Evolutionary conservation across 1,284 basidiomycete genomes (phyloP).

Genomic region (Inonotus hispidus): DNA sequence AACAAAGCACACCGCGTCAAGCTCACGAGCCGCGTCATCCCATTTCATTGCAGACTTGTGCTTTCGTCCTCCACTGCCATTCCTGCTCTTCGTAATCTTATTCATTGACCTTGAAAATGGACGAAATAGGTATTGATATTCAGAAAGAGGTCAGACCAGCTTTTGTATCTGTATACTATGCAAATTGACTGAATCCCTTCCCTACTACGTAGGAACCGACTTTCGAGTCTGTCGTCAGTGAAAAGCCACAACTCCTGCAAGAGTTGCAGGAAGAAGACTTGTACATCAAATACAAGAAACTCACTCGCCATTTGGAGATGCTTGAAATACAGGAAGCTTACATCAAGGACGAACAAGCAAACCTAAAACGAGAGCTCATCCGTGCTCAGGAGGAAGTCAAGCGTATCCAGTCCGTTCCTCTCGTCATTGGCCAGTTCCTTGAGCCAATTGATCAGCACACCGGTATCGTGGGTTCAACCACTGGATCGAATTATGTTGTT

Average conservation of each 20-base stretch:
- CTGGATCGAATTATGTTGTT: conserved; percentile 98
- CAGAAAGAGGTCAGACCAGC: conserved; percentile 64
- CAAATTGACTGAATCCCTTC: conserved; percentile 9
- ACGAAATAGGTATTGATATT: conserved; percentile 80
- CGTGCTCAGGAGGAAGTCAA: conserved; percentile 99
- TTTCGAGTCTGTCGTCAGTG: conserved; percentile 80
- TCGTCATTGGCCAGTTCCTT: conserved; percentile 99
- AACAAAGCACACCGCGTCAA: conserved; percentile 12
- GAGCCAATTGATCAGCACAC: conserved; percentile 98
- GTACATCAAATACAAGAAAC: conserved; percentile 94
- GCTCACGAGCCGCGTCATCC: conserved; percentile 18
- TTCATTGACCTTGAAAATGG: conserved; percentile 51
- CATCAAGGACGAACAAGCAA: conserved; percentile 98
- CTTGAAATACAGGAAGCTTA: conserved; percentile 96
- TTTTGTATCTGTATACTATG: background rate
- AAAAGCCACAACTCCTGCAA: conserved; percentile 82
- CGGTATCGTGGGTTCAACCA: conserved; percentile 97
- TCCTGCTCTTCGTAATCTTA: conserved; percentile 17
- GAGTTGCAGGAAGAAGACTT: conserved; percentile 90
- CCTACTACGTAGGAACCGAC: conserved; percentile 88
- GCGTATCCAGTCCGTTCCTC: conserved; percentile 96
- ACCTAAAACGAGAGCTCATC: conserved; percentile 95
- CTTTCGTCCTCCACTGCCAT: conserved; percentile 11
- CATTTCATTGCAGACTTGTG: conserved; percentile 11
- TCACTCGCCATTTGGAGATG: conserved; percentile 89